Evolutionary conservation across 2,329 filamentous ascomycete genomes (phyloP).

Genomic region (Torrubiella hemipterigena): DNA sequence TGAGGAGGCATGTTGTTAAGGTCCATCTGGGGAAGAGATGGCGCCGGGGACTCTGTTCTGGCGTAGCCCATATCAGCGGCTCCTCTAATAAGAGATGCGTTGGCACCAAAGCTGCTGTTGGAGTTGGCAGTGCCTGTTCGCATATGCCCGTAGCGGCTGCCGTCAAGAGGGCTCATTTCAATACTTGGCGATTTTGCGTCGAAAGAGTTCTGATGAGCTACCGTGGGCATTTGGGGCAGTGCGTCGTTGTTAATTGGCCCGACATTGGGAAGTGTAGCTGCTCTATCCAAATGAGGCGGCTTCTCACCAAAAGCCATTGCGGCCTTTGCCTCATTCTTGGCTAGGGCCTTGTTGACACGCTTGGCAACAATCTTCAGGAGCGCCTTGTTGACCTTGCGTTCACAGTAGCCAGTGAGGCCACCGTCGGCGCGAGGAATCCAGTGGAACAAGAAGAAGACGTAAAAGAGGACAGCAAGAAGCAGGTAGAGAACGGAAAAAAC

Average conservation of each 20-base stretch:
- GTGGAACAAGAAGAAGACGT: constrained; percentile 82
- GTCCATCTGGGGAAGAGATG: constrained; percentile 18
- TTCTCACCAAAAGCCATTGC: constrained; percentile 43
- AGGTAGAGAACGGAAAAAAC: constrained; percentile 67
- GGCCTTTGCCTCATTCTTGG: constrained; percentile 51
- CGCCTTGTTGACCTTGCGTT: constrained; percentile 79
- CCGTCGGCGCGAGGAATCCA: constrained; percentile 78
- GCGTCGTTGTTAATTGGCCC: constrained; percentile 27
- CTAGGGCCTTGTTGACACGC: constrained; percentile 82
- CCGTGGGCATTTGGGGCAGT: constrained; percentile 44
- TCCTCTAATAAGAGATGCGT: constrained; percentile 47
- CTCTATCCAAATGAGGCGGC: constrained; percentile 30
- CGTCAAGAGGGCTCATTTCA: constrained; percentile 42
- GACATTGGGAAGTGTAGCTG: constrained; percentile 55
- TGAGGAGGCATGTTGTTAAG: constrained; percentile 14
- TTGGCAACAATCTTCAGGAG: constrained; percentile 72
- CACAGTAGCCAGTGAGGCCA: constrained; percentile 73
- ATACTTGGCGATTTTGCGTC: constrained; percentile 36
- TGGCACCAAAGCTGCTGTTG: constrained; percentile 48
- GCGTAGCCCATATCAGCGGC: constrained; percentile 49
- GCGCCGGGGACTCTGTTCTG: constrained; percentile 23
- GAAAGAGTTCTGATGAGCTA: constrained; percentile 29
- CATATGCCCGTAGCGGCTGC: constrained; percentile 32
- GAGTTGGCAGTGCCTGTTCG: constrained; percentile 44
- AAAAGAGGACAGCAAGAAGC: constrained; percentile 64